A percentile compares a stretch with the other conserved stretches of the same genome.
These are phyloP conservation scores for Saururus chinensis DNA, from an alignment of 164 flowering plant species.

Conservation along the genomic window DNA sequence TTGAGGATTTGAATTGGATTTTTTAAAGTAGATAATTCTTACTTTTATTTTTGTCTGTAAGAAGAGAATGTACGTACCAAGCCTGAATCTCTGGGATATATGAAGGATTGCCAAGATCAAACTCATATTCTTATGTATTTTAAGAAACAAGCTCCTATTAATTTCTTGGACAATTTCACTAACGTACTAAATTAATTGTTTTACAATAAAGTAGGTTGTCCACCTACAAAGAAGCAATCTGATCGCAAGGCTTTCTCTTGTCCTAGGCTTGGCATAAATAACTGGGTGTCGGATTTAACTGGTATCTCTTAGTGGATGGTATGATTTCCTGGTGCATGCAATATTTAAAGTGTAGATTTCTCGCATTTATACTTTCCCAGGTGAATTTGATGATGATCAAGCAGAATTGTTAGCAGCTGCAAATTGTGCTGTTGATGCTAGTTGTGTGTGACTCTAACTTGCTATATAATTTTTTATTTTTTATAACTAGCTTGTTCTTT, in stretches of 20 bases:
- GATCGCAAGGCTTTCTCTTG: conserved; percentile 42
- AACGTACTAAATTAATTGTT: too few relatives aligned
- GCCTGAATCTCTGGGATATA: too few relatives aligned
- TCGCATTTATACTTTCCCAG: conserved; percentile 4
- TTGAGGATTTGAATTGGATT: too few relatives aligned
- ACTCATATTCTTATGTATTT: too few relatives aligned
- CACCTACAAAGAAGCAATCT: too few relatives aligned
- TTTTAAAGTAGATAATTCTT: too few relatives aligned
- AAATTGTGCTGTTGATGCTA: conserved; percentile 34
- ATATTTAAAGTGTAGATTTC: background rate
- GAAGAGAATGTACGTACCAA: too few relatives aligned
- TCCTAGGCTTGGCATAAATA: conserved; percentile 25
- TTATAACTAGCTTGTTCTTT: background rate
- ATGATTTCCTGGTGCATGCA: background rate
- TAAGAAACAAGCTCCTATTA: too few relatives aligned
- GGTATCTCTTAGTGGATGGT: conserved; percentile 21
- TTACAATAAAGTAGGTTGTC: too few relatives aligned
- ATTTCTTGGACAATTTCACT: too few relatives aligned
- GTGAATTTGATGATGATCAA: conserved; percentile 48
- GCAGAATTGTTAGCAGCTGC: conserved; percentile 57
- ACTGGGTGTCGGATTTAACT: conserved; percentile 41
- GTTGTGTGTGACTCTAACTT: conserved; percentile 22
- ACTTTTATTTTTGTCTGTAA: too few relatives aligned
- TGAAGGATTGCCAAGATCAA: too few relatives aligned
- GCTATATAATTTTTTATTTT: background rate